phyloP scores from a whole-genome alignment of 2,329 filamentous ascomycete species.

The Ceratocystis alfenasii region DNA sequence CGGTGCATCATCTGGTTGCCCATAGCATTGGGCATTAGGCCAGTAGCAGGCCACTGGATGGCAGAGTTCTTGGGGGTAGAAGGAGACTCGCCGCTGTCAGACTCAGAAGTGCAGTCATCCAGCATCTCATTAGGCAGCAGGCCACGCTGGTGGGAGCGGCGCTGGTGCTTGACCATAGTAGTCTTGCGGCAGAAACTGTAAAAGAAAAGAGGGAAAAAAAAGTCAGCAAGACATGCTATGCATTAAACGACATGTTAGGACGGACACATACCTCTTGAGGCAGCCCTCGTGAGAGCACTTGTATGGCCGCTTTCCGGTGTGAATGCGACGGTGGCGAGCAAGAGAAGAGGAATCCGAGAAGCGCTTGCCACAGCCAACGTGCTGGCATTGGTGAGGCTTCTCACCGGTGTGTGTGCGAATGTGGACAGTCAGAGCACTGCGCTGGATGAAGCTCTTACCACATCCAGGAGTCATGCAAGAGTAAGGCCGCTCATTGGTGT shows the following conservation, averaged over 20 bases:
- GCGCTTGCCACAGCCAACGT: conserved; percentile 53
- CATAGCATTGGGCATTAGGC: conserved; percentile 31
- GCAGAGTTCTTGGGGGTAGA: conserved; percentile 44
- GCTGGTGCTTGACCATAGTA: conserved; percentile 57
- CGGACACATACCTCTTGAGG: conserved; percentile 42
- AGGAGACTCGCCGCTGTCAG: conserved; percentile 47
- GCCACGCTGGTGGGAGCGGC: conserved; percentile 48
- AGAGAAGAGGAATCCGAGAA: conserved; percentile 60
- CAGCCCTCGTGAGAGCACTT: conserved; percentile 51
- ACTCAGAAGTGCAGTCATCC: conserved; percentile 45
- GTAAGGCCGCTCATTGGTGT: conserved; percentile 59
- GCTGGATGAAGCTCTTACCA: conserved; percentile 59
- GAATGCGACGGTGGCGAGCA: conserved; percentile 52
- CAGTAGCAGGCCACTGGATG: conserved; percentile 41
- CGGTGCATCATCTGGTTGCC: conserved; percentile 37
- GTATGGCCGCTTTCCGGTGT: conserved; percentile 56
- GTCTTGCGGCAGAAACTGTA: conserved; percentile 59
- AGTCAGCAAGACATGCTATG: conserved; percentile 22
- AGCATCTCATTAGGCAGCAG: conserved; percentile 42
- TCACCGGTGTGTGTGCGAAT: conserved; percentile 60
- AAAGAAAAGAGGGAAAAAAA: too few relatives aligned
- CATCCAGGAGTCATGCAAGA: conserved; percentile 48
- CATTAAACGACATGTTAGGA: too few relatives aligned
- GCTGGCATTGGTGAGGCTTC: conserved; percentile 58
- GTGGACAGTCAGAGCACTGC: conserved; percentile 58